Base-by-base conservation (phyloP, 257 asterid genomes). In the Salvia miltiorrhiza region DNA sequence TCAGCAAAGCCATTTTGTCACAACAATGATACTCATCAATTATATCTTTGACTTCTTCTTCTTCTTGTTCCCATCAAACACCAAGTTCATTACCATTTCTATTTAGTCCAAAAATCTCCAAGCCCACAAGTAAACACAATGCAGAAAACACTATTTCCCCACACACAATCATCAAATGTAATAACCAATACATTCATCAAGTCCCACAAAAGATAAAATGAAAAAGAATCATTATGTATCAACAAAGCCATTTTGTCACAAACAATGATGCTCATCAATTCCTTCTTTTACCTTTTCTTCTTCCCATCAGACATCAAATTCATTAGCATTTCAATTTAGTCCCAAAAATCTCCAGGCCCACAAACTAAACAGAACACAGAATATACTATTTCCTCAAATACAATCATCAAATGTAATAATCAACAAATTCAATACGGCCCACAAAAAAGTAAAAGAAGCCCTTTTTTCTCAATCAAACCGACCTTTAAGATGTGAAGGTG, bases 401-500 rank as follows among this genome's bases (percentile, higher is more conserved):
- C n/a, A n/a, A n/a, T n/a, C n/a, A n/a, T n/a, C n/a, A n/a, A n/a
- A n/a, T n/a, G n/a, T n/a, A n/a, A n/a, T n/a, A n/a, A n/a, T n/a
- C n/a, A n/a, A n/a, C n/a, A n/a, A n/a, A n/a, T n/a, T n/a, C n/a
- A n/a, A n/a, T n/a, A n/a, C n/a, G n/a, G n/a, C n/a, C n/a, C n/a
- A n/a, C n/a, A 4, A 33, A 17, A 10, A 16, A 14, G 26, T 48
- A 14, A 10, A 50, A 3, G 37, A 7, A 4, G 4, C 5, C 9
- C 23, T 0, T 33, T 39, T 35, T 7, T 30, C 23, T 28, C 30
- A 44, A 66, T 43, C 2, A 39, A 69, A 57, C 55, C 57, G 41
- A 84, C 98, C 97, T 82, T 80, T 92, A 63, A 93, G 94, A 77
- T 90, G 94, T 79, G 94, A 83, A 65, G 98, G 96, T 50, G 96